Evolutionary conservation across 2,329 filamentous ascomycete genomes (phyloP).

Genomic region (Annulohypoxylon truncatum): DNA sequence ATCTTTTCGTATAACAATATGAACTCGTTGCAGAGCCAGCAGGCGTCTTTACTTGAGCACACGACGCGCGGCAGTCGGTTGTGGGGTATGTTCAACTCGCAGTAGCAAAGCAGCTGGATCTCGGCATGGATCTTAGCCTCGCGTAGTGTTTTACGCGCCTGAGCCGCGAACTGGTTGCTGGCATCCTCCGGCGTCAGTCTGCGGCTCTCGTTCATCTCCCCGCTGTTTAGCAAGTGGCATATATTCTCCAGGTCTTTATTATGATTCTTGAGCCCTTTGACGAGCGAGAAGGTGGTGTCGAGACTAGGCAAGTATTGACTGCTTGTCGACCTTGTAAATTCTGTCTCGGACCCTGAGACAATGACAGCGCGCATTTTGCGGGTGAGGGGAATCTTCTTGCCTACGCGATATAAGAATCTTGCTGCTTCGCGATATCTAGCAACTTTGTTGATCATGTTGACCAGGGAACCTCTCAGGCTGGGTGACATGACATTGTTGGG

Average conservation of each 20-base stretch:
- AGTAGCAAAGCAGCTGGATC: conserved; percentile 61
- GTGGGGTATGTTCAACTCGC: conserved; percentile 48
- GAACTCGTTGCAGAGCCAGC: conserved; percentile 63
- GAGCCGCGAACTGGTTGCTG: conserved; percentile 18
- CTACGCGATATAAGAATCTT: conserved; percentile 49
- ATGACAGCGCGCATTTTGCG: conserved; percentile 46
- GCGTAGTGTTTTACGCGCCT: conserved; percentile 31
- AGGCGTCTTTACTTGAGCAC: conserved; percentile 62
- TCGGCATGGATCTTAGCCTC: conserved; percentile 61
- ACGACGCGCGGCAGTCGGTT: conserved; percentile 53
- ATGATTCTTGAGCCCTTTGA: conserved; percentile 15
- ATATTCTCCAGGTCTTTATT: neutral
- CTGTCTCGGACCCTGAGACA: conserved; percentile 47
- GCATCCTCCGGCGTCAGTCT: neutral
- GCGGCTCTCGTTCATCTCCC: neutral
- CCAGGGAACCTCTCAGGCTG: conserved; percentile 34
- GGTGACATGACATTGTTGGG: conserved; percentile 38
- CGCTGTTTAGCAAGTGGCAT: conserved; percentile 7
- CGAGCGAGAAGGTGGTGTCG: conserved; percentile 16
- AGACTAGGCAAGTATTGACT: conserved; percentile 11
- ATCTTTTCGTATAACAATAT: conserved; percentile 57
- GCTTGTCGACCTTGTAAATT: conserved; percentile 38
- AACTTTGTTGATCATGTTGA: conserved; percentile 53
- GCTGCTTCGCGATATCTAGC: conserved; percentile 53
- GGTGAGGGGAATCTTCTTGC: conserved; percentile 48